phyloP scores from a whole-genome alignment of 768 basidiomycete species.

The Steccherinum ochraceum region DNA sequence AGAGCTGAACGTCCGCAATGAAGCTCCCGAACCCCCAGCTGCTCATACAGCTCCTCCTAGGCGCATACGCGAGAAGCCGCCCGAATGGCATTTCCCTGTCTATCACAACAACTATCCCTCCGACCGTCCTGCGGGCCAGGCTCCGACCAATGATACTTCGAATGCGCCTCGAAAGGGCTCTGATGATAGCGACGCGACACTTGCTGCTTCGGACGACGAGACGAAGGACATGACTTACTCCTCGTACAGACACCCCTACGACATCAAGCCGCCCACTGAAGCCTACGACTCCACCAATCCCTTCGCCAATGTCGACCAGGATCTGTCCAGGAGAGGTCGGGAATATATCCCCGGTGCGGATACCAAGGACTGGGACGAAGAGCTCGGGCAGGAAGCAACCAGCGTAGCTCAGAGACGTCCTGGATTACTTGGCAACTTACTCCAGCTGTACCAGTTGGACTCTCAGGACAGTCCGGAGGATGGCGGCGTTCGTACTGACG shows the following conservation, averaged over 20 bases:
- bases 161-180: constrained; percentile 23
- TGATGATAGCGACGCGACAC: constrained; percentile 32
- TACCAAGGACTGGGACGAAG: not conserved
- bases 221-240: constrained; percentile 41
- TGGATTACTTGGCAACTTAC: constrained; percentile 44
- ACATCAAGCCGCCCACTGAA: constrained; percentile 47
- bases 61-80: constrained; percentile 18
- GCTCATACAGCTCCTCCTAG: not conserved
- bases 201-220: constrained; percentile 17
- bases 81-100: constrained; percentile 6
- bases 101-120: not conserved
- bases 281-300: constrained; percentile 24
- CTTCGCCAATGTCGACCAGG: no score
- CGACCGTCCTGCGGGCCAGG: not conserved
- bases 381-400: not conserved
- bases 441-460: constrained; percentile 43
- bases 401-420: constrained; percentile 20
- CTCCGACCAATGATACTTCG: not conserved
- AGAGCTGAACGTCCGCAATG: not conserved
- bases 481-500: not conserved
- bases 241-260: constrained; percentile 56
- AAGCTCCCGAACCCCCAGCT: not conserved
- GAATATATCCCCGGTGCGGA: not conserved
- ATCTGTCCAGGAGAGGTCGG: not conserved
- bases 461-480: constrained; percentile 15